These are phyloP conservation scores for Acanthamoeba lenticulata DNA, from an alignment of 208 protist genomes.

Conservation along the genomic window DNA sequence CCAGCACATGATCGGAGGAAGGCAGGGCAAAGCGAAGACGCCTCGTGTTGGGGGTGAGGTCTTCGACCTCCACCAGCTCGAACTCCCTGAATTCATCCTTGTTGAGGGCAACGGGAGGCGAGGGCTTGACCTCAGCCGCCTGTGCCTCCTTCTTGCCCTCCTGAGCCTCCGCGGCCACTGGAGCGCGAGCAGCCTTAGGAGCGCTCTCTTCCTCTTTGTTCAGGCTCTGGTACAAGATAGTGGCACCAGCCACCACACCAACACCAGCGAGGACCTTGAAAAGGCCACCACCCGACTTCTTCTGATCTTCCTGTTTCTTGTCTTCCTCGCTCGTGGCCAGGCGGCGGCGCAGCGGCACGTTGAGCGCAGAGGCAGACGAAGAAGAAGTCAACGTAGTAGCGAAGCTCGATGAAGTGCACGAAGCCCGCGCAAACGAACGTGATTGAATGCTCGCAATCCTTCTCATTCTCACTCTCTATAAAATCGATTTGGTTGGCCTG, in stretches of 20 bases:
- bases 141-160: background rate
- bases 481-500: no score
- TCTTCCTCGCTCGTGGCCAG: background rate
- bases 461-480: background rate
- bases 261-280: background rate
- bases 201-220: background rate
- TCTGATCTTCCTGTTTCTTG: background rate
- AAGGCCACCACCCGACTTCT: background rate
- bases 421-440: background rate
- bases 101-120: background rate
- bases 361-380: background rate
- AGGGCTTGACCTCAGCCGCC: background rate
- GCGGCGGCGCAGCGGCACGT: background rate
- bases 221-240: background rate
- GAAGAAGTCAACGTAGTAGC: background rate
- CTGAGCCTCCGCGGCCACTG: background rate
- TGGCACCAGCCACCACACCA: no score
- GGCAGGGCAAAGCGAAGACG: conserved; percentile 16
- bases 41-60: background rate
- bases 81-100: conserved; percentile 43
- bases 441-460: background rate
- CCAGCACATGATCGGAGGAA: background rate
- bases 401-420: background rate
- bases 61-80: background rate
- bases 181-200: background rate